Percentiles rank a stretch among this genome's conserved stretches.
Evolutionary conservation across 2,329 filamentous ascomycete genomes (phyloP).

Genomic region (Stachybotrys chlorohalonatus): DNA sequence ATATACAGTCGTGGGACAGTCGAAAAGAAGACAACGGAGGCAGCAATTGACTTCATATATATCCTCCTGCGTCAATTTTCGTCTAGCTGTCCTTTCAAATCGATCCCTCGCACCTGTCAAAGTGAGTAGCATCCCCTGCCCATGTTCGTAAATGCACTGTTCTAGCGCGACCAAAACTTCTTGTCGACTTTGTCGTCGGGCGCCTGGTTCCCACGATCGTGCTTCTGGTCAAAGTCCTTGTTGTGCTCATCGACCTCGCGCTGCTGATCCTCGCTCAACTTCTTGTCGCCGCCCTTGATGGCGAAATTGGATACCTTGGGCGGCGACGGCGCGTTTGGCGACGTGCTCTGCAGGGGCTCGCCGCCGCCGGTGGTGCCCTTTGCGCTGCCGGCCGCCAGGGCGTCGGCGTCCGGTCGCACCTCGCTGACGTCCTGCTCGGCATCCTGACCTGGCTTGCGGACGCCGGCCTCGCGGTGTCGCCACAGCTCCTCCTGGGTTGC

Average conservation of each 20-base stretch:
- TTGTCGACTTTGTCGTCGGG: slow-evolving; percentile 43
- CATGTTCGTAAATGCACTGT: slow-evolving; percentile 3
- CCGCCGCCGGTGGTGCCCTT: slow-evolving; percentile 31
- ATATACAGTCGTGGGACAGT: too few relatives aligned
- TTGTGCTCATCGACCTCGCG: slow-evolving; percentile 52
- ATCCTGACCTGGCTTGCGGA: background rate
- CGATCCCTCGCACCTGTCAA: too few relatives aligned
- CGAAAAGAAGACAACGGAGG: too few relatives aligned
- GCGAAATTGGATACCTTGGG: slow-evolving; percentile 44
- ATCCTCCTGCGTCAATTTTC: too few relatives aligned
- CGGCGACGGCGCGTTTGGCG: slow-evolving; percentile 25
- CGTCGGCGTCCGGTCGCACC: slow-evolving; percentile 8
- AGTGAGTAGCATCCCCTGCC: background rate
- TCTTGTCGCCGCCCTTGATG: slow-evolving; percentile 24
- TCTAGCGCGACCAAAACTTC: slow-evolving; percentile 36
- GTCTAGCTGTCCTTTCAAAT: background rate
- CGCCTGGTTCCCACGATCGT: slow-evolving; percentile 34
- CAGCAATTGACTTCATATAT: too few relatives aligned
- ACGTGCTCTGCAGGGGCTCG: slow-evolving; percentile 21
- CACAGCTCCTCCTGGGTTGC: background rate
- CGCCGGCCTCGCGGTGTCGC: background rate
- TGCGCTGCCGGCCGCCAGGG: slow-evolving; percentile 16
- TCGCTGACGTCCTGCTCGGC: background rate
- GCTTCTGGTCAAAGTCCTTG: slow-evolving; percentile 43
- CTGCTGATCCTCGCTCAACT: slow-evolving; percentile 41